These are phyloP conservation scores for Irpex sp. DNA, from an alignment of 1,284 basidiomycete genomes.

Conservation along the genomic window DNA sequence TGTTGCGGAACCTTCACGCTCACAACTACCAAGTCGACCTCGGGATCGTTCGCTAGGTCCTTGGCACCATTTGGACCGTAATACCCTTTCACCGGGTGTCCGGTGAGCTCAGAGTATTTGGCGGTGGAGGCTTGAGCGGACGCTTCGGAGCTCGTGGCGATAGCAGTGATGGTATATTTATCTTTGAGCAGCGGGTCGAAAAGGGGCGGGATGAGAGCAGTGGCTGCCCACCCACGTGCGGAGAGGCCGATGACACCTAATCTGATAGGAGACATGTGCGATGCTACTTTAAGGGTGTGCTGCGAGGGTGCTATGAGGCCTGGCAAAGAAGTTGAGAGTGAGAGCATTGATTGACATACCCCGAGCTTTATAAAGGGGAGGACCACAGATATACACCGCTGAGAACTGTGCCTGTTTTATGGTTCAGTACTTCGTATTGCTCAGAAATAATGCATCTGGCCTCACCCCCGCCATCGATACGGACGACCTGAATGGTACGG, in stretches of 20 bases:
- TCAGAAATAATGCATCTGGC: too few species aligned
- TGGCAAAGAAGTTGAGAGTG: too few species aligned
- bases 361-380: too few species aligned
- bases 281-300: too few species aligned
- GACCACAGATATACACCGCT: too few species aligned
- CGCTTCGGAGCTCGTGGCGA: constrained; percentile 23
- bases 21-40: constrained; percentile 32
- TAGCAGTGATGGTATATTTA: constrained; percentile 23
- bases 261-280: constrained; percentile 13
- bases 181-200: constrained; percentile 11
- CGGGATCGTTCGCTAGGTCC: constrained; percentile 26
- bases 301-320: too few species aligned
- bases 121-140: constrained; percentile 24
- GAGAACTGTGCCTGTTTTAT: too few species aligned
- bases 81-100: constrained; percentile 23
- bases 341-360: too few species aligned
- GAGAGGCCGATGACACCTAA: constrained; percentile 33
- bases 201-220: constrained; percentile 20
- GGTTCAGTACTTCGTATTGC: too few species aligned
- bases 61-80: constrained; percentile 19
- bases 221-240: constrained; percentile 28
- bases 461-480: too few species aligned
- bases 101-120: constrained; percentile 19
- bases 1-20: constrained; percentile 28
- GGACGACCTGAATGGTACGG: too few species aligned